phyloP scores from a whole-genome alignment of 805 yeast genomes.

The Ogataea degrootiae region DNA sequence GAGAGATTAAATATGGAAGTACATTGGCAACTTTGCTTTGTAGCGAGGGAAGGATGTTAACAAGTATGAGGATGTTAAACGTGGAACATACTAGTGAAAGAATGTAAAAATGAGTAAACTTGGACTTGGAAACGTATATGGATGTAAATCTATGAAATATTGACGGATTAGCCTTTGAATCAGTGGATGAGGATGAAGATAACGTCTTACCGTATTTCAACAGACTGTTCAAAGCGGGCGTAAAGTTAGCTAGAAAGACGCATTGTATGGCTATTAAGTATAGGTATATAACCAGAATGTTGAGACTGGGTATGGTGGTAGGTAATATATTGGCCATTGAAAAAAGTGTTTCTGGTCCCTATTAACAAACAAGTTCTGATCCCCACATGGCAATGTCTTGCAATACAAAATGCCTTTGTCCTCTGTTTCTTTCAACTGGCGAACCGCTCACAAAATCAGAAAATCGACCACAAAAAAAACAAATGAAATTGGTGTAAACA shows the following conservation, averaged over 20 bases:
- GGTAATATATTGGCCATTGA: no score
- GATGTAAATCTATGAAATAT: neutral
- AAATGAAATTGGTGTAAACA: no score
- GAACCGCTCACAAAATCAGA: no score
- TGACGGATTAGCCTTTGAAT: neutral
- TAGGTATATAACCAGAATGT: constrained; percentile 1
- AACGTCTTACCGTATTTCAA: constrained; percentile 44
- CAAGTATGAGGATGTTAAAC: neutral
- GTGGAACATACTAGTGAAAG: constrained; percentile 29
- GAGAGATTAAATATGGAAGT: neutral
- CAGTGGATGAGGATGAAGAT: no score
- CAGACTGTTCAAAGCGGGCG: constrained; percentile 30
- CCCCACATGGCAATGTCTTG: no score
- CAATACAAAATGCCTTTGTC: no score
- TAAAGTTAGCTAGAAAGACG: constrained; percentile 30
- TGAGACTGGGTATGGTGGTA: neutral
- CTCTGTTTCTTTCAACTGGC: no score
- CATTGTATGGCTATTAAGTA: constrained; percentile 11
- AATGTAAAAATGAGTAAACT: constrained; percentile 61
- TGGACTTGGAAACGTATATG: constrained; percentile 53
- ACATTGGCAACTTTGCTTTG: neutral
- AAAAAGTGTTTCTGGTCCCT: no score
- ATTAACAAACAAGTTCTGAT: no score
- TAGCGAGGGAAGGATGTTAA: no score
- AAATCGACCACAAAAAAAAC: no score